Percentiles rank a stretch among this genome's conserved stretches.
These are phyloP conservation scores for Vaccinium corymbosum DNA, from an alignment of 148 eudicot genomes.

Conservation along the genomic window DNA sequence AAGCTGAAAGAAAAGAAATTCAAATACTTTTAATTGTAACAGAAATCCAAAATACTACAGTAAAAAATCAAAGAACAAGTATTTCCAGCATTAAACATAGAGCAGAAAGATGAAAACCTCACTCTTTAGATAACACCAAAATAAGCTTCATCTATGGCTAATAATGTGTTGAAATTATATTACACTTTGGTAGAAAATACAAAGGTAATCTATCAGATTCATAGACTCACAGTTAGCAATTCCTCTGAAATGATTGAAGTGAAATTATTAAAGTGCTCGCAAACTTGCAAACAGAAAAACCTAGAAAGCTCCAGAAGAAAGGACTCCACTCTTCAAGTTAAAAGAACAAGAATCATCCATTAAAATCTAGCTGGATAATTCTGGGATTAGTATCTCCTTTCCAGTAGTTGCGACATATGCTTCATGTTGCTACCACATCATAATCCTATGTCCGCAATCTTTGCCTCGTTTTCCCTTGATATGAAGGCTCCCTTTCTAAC, in stretches of 20 bases:
- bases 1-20: constrained; percentile 48
- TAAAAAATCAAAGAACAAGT: not conserved
- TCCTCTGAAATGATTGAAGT: not conserved
- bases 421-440: not conserved
- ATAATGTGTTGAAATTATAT: not conserved
- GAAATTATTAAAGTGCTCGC: not conserved
- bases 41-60: not conserved
- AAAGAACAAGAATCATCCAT: not conserved
- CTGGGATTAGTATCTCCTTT: not conserved
- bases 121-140: constrained; percentile 4
- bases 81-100: not conserved
- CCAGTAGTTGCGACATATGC: not conserved
- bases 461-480: constrained; percentile 4
- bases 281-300: not conserved
- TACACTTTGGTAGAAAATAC: not conserved
- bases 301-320: not conserved
- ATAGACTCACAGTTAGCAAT: not conserved
- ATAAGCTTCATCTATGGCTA: not conserved
- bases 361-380: not conserved
- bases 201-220: not conserved
- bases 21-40: constrained; percentile 7
- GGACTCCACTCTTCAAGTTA: not conserved
- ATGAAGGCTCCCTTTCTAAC: not conserved
- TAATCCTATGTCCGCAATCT: not conserved
- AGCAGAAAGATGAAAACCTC: not conserved